Evolutionary conservation across 1,139 yeast species (phyloP).

Genomic region (Suhomyces taliae): DNA sequence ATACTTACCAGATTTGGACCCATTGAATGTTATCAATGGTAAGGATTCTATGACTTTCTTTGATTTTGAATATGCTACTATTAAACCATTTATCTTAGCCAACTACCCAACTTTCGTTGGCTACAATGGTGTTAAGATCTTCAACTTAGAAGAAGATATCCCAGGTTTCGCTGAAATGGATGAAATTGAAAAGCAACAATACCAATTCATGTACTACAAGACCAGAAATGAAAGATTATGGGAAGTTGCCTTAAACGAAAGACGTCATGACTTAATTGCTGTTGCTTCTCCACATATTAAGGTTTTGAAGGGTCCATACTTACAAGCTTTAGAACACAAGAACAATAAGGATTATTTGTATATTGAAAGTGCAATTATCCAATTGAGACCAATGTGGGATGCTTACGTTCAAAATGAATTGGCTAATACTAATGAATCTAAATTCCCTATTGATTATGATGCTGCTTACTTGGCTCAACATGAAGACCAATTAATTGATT

Average conservation of each 20-base stretch:
- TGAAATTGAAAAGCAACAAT: slow-evolving; percentile 75
- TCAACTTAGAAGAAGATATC: slow-evolving; percentile 69
- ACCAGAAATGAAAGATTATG: slow-evolving; percentile 90
- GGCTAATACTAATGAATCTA: slow-evolving; percentile 42
- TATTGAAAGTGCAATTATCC: slow-evolving; percentile 67
- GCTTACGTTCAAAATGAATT: slow-evolving; percentile 64
- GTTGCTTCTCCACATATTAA: slow-evolving; percentile 78
- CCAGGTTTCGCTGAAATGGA: slow-evolving; percentile 66
- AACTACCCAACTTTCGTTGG: slow-evolving; percentile 81
- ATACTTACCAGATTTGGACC: slow-evolving; percentile 82
- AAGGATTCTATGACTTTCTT: slow-evolving; percentile 51
- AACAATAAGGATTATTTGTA: slow-evolving; percentile 62
- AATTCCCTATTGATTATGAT: slow-evolving; percentile 62
- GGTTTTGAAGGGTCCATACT: slow-evolving; percentile 62
- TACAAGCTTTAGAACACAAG: slow-evolving; percentile 65
- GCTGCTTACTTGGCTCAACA: slow-evolving; percentile 57
- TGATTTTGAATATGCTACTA: slow-evolving; percentile 78
- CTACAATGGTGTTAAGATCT: slow-evolving; percentile 85
- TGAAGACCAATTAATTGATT: slow-evolving; percentile 57
- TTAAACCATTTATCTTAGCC: slow-evolving; percentile 78
- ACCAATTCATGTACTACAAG: slow-evolving; percentile 80
- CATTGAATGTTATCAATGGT: slow-evolving; percentile 71
- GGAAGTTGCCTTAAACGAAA: slow-evolving; percentile 73
- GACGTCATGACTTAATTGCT: slow-evolving; percentile 66
- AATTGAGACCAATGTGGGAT: slow-evolving; percentile 75